These are phyloP conservation scores for Leptodermis oblonga DNA, from an alignment of 257 asterid species.

Conservation along the genomic window DNA sequence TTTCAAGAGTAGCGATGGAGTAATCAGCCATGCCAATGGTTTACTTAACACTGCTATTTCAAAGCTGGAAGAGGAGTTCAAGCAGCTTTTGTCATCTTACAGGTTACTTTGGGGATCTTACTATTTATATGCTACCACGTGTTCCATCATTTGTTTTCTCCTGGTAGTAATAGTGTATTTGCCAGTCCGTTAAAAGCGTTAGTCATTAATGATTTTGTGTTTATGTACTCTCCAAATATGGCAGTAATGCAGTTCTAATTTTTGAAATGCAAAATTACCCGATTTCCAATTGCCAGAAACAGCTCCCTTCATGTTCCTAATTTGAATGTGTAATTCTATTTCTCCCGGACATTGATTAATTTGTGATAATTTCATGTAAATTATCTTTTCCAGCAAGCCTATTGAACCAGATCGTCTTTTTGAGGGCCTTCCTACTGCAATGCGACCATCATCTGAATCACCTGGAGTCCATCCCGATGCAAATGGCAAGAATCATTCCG, in stretches of 20 bases:
- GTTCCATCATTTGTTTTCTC: neutral
- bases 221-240: neutral
- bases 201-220: neutral
- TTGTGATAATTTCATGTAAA: neutral
- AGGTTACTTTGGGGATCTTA: constrained; percentile 39
- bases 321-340: neutral
- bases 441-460: constrained; percentile 92
- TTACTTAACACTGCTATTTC: constrained; percentile 92
- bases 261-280: neutral
- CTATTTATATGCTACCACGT: neutral
- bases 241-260: neutral
- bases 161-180: neutral
- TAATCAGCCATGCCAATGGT: constrained; percentile 73
- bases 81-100: constrained; percentile 71
- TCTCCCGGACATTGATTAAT: neutral
- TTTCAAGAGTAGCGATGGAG: constrained; percentile 97
- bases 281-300: neutral
- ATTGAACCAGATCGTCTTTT: constrained; percentile 99
- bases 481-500: constrained; percentile 58
- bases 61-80: constrained; percentile 94
- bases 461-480: constrained; percentile 55
- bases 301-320: neutral
- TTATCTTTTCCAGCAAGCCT: constrained; percentile 65
- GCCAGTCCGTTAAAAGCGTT: neutral
- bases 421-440: constrained; percentile 96